These are phyloP conservation scores for Cercospora canescens DNA, from an alignment of 2,329 filamentous ascomycete genomes.

Conservation along the genomic window DNA sequence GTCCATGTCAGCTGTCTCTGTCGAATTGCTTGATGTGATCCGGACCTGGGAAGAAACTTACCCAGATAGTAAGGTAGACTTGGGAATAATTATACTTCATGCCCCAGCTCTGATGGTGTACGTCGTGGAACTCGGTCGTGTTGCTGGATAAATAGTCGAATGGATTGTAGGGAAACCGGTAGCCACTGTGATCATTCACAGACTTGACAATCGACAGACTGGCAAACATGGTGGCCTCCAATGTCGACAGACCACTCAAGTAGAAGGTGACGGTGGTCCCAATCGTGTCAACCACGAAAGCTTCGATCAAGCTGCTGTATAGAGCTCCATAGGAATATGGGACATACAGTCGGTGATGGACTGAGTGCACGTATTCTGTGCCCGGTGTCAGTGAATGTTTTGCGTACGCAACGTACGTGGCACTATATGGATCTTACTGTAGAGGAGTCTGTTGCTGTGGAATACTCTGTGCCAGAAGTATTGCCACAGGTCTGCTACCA, in stretches of 20 bases:
- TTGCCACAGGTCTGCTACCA: neutral
- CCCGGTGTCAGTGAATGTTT: neutral
- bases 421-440: neutral
- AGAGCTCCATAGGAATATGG: slow-evolving; percentile 11
- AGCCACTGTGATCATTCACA: neutral
- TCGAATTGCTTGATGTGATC: no score
- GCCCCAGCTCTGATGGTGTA: slow-evolving; percentile 15
- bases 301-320: slow-evolving; percentile 10
- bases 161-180: neutral
- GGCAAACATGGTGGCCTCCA: neutral
- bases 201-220: neutral
- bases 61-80: slow-evolving; percentile 13
- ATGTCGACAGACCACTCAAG: neutral
- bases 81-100: slow-evolving; percentile 14
- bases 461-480: neutral
- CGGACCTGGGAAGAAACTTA: neutral
- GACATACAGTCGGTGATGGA: neutral
- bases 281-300: slow-evolving; percentile 7
- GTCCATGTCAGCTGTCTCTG: neutral
- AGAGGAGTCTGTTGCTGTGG: neutral
- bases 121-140: slow-evolving; percentile 9
- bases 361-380: neutral
- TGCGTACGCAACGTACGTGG: no score
- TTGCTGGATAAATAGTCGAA: slow-evolving; percentile 8
- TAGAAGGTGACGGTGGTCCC: slow-evolving; percentile 2